Evolutionary conservation across 2,329 filamentous ascomycete genomes (phyloP).

Genomic region (Beauveria medogensis): DNA sequence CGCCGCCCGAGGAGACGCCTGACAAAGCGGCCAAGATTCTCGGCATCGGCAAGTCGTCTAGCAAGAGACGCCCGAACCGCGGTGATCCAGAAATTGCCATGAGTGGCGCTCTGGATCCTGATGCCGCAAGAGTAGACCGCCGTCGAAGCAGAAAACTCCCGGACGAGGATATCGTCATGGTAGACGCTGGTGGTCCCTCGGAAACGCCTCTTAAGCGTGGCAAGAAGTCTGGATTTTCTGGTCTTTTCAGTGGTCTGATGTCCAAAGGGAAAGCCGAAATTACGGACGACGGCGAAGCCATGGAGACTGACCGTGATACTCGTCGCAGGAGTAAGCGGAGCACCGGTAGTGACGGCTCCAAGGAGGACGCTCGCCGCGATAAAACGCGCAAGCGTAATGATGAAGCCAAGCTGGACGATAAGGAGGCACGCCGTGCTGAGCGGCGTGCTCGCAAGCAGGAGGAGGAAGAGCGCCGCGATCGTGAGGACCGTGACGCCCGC

Average conservation of each 20-base stretch:
- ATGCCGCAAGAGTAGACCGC: slow-evolving; percentile 26
- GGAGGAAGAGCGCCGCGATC: slow-evolving; percentile 40
- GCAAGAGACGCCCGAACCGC: slow-evolving; percentile 40
- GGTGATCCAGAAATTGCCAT: slow-evolving; percentile 40
- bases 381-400: slow-evolving; percentile 14
- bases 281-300: slow-evolving; percentile 39
- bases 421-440: slow-evolving; percentile 49
- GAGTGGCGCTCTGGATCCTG: slow-evolving; percentile 33
- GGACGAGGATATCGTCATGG: slow-evolving; percentile 34
- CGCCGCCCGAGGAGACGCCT: slow-evolving; percentile 60
- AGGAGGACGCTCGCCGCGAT: slow-evolving; percentile 39
- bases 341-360: slow-evolving; percentile 45
- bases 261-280: slow-evolving; percentile 39
- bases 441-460: slow-evolving; percentile 41
- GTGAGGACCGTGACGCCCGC: slow-evolving; percentile 40
- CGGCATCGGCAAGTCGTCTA: slow-evolving; percentile 41
- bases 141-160: slow-evolving; percentile 25
- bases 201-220: slow-evolving; percentile 28
- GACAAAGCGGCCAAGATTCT: slow-evolving; percentile 74
- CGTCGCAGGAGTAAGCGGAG: slow-evolving; percentile 51
- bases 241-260: slow-evolving; percentile 55
- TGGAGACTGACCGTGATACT: slow-evolving; percentile 52
- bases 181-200: slow-evolving; percentile 24
- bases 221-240: slow-evolving; percentile 47
- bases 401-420: slow-evolving; percentile 38